Evolutionary conservation across 495 filamentous ascomycete genomes (phyloP).

Genomic region (Cercophora newfieldiana): DNA sequence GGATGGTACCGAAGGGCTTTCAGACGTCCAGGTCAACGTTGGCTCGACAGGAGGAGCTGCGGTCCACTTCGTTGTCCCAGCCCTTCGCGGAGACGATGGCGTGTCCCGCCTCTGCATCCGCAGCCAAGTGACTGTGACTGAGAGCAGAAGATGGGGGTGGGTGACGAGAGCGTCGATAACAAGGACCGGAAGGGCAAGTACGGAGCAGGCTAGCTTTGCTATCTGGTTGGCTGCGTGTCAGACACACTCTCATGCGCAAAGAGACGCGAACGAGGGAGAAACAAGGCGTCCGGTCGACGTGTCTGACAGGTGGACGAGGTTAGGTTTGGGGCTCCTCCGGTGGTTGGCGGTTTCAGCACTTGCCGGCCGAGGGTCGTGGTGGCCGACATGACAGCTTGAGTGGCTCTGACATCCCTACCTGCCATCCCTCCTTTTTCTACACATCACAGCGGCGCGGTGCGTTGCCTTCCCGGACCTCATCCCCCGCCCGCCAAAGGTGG

Average conservation of each 20-base stretch:
- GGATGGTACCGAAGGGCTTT: conserved; percentile 17
- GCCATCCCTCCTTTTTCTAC: conserved; percentile 10
- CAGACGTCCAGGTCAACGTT: neutral
- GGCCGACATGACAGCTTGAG: conserved; percentile 13
- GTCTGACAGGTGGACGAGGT: conserved; percentile 5
- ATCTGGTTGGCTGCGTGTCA: neutral
- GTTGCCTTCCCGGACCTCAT: conserved; percentile 3
- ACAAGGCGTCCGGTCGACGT: neutral
- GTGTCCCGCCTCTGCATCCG: neutral
- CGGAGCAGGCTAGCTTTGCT: neutral
- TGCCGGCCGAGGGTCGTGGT: conserved; percentile 13
- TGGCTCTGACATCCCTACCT: conserved; percentile 11
- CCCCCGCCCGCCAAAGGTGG: conserved; percentile 2
- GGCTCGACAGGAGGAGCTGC: conserved; percentile 11
- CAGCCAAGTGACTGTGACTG: conserved; percentile 8
- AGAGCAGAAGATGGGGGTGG: neutral
- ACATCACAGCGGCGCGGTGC: conserved; percentile 14
- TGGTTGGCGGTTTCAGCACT: conserved; percentile 8
- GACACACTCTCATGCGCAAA: neutral
- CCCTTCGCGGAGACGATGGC: conserved; percentile 2
- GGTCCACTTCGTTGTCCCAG: conserved; percentile 8
- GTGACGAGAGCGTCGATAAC: neutral
- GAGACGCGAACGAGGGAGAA: conserved; percentile 2
- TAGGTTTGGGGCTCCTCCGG: conserved; percentile 1
- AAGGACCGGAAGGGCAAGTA: neutral